Conservation (phyloP, 2,329 filamentous ascomycete genomes). For the Neocucurbitaria cava region DNA sequence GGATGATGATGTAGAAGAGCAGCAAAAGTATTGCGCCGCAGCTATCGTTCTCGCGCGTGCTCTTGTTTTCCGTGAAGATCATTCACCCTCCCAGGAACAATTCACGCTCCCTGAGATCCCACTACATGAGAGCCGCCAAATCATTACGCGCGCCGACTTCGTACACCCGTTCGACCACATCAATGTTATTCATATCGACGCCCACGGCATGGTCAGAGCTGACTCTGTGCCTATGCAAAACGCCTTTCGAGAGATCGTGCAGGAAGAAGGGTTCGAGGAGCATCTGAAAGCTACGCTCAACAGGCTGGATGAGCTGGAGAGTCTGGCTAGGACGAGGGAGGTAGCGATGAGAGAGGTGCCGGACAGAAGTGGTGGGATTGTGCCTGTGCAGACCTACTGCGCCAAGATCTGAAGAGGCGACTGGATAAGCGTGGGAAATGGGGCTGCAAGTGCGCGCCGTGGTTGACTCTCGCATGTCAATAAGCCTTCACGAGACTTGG, state of each 20-base stretch:
- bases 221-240: constrained; percentile 96
- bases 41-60: constrained; percentile 91
- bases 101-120: constrained; percentile 77
- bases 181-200: constrained; percentile 94
- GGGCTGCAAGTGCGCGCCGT: no score
- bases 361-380: constrained; percentile 35
- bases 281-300: constrained; percentile 82
- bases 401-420: constrained; percentile 19
- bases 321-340: constrained; percentile 86
- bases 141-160: constrained; percentile 95
- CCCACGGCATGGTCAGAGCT: constrained; percentile 82
- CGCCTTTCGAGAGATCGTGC: constrained; percentile 84
- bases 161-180: constrained; percentile 88
- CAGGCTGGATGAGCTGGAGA: constrained; percentile 88
- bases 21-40: constrained; percentile 94
- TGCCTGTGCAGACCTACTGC: constrained; percentile 39
- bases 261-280: constrained; percentile 76
- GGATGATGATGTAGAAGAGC: constrained; percentile 98
- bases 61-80: constrained; percentile 79
- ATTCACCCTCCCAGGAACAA: constrained; percentile 64
- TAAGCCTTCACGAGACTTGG: no score
- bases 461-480: no score
- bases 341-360: constrained; percentile 81
- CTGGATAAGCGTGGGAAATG: no score
- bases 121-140: constrained; percentile 60